Evolutionary conservation across 805 yeast species (phyloP), one percentile per base, ranked within the genome.

Genomic region (Metschnikowia kofuensis): DNA sequence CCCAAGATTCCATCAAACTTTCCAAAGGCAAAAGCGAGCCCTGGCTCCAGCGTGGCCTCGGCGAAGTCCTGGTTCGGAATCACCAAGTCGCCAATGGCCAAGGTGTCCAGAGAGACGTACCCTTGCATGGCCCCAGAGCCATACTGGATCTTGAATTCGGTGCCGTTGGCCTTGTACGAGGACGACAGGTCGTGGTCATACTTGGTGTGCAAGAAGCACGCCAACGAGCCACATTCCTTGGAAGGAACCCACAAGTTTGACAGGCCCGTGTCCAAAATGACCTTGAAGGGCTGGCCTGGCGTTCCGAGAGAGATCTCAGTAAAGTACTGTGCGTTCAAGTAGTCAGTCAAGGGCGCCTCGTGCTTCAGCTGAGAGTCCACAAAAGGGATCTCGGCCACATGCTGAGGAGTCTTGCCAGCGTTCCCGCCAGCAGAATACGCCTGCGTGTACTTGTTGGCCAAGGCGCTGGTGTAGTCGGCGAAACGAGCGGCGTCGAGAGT

Each of bases 1-100:
- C 99, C 99, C 55, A 94, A 76, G 58, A 94, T 91, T 74, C 99
- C 99, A 68, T 94, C 99, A 67, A 94, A 94, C 74, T 94, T 92
- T 70, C 97, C 99, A 71, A 94, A 94, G 45, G 99, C 98, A 74
- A 94, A 94, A 0, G 97, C 94, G 58, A 94, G 80, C 49, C 99
- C 99, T 38, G 98, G 98, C 77, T 94, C 99, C 61, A 82, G 81
- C 50, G 99, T 94, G 55, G 97, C 92, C 78, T 94, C 99, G 52
- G 96, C 98, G 66, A 94, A 94, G 67, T 85, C 96, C 76, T 92
- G 98, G 56, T 85, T 74, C 57, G 90, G 86, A 64, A 94, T 91
- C 48, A 76, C 70, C 72, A 94, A 81, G 64, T 85, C 94, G 51
- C 97, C 98, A 55, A 94, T 73, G 52, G 80, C 74, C 60, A 94